Percentiles rank a stretch among this genome's conserved stretches.
phyloP scores from a whole-genome alignment of 1,139 yeast species.

The Nadsonia commutata region DNA sequence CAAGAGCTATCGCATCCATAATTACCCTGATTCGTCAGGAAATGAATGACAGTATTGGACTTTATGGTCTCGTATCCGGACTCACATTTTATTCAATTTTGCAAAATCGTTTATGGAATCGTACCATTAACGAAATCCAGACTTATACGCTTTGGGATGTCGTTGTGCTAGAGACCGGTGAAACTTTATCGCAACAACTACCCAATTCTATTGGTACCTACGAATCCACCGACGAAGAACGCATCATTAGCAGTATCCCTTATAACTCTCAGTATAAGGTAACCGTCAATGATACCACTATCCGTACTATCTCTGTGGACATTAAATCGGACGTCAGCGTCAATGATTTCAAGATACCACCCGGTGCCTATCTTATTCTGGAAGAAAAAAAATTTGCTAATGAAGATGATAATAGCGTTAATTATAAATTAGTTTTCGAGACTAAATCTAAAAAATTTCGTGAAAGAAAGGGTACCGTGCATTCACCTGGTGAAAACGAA shows the following conservation, averaged over 20 bases:
- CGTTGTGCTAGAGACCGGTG: slow-evolving; percentile 21
- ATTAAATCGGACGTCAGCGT: slow-evolving; percentile 9
- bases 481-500: slow-evolving; percentile 3
- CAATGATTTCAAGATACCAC: slow-evolving; percentile 1
- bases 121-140: slow-evolving; percentile 15
- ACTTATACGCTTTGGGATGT: slow-evolving; percentile 22
- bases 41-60: slow-evolving; percentile 18
- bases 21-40: slow-evolving; percentile 18
- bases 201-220: slow-evolving; percentile 12
- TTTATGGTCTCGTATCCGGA: slow-evolving; percentile 19
- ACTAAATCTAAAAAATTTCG: slow-evolving; percentile 11
- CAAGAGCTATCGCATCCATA: slow-evolving; percentile 20
- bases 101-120: slow-evolving; percentile 19
- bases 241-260: slow-evolving; percentile 15
- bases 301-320: slow-evolving; percentile 14
- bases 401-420: slow-evolving; percentile 9
- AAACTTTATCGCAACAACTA: slow-evolving; percentile 18
- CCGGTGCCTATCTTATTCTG: slow-evolving; percentile 1
- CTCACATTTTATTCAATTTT: slow-evolving; percentile 19
- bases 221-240: slow-evolving; percentile 14
- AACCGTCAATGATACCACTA: slow-evolving; percentile 13
- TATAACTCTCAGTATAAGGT: slow-evolving; percentile 16
- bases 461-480: slow-evolving; percentile 13
- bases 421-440: slow-evolving; percentile 13
- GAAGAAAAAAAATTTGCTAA: slow-evolving; percentile 1